These are phyloP conservation scores for Bocquillonia castaneifolia DNA, from an alignment of 441 rosid genomes.

Conservation along the genomic window DNA sequence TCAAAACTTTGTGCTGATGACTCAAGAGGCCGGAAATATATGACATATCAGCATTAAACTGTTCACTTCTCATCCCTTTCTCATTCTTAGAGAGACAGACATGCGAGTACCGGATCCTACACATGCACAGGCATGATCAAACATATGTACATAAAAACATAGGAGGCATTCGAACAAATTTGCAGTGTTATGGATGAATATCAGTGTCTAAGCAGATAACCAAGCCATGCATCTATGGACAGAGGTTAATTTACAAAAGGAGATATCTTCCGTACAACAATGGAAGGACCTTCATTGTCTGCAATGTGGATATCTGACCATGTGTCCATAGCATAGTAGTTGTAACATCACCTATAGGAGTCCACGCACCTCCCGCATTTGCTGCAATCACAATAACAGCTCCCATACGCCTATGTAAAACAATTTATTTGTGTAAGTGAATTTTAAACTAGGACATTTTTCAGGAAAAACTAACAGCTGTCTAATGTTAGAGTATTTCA, in stretches of 20 bases:
- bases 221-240: not conserved
- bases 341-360: conserved; percentile 96
- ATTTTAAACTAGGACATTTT: not conserved
- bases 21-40: too few relatives aligned
- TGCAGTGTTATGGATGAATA: not conserved
- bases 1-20: too few relatives aligned
- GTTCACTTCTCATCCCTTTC: not conserved
- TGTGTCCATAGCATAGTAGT: conserved; percentile 98
- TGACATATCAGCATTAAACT: too few relatives aligned
- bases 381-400: conserved; percentile 93
- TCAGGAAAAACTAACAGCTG: not conserved
- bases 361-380: conserved; percentile 98
- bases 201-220: not conserved
- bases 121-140: too few relatives aligned
- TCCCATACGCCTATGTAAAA: conserved; percentile 66
- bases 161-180: too few relatives aligned
- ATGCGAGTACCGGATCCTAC: too few relatives aligned
- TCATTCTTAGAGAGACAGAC: too few relatives aligned
- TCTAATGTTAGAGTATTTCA: not conserved
- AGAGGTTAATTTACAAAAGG: not conserved
- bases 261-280: not conserved
- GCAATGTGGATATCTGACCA: conserved; percentile 77
- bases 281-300: conserved; percentile 66
- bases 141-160: too few relatives aligned
- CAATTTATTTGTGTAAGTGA: conserved; percentile 6